Percentiles rank a stretch among this genome's conserved stretches.
Conservation (phyloP, 1,284 basidiomycete species). For the Neolentinus lepideus region DNA sequence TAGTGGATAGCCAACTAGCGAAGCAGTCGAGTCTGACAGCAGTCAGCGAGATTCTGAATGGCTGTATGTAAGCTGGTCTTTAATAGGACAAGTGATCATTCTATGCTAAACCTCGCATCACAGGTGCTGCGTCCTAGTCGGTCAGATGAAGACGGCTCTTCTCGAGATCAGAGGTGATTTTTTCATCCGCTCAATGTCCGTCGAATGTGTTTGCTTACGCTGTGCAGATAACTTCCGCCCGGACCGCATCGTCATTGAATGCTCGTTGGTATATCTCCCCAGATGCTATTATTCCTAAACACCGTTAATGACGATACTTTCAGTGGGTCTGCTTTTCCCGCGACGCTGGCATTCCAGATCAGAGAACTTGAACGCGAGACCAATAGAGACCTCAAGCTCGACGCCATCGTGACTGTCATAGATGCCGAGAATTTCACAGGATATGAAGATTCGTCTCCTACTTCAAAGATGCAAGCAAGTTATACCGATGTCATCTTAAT, state of each 20-base stretch:
- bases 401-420: constrained; percentile 84
- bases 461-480: constrained; percentile 88
- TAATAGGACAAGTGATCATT: background rate
- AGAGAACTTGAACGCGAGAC: constrained; percentile 80
- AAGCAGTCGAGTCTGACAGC: constrained; percentile 76
- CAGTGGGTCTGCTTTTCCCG: constrained; percentile 85
- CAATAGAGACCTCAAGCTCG: constrained; percentile 68
- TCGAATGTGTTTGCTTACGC: background rate
- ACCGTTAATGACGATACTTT: constrained; percentile 1
- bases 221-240: constrained; percentile 70
- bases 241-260: constrained; percentile 89
- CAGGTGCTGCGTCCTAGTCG: constrained; percentile 88
- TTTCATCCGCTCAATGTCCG: background rate
- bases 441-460: constrained; percentile 85
- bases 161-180: constrained; percentile 72
- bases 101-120: background rate
- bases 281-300: constrained; percentile 3
- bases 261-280: constrained; percentile 52
- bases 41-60: constrained; percentile 88
- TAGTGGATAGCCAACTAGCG: constrained; percentile 85
- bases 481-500: constrained; percentile 87
- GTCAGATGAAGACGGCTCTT: constrained; percentile 85
- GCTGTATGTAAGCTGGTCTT: constrained; percentile 65
- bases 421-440: constrained; percentile 87
- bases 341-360: constrained; percentile 88